Conservation (phyloP, 164 flowering plant genomes). For the Hamamelis virginiana region DNA sequence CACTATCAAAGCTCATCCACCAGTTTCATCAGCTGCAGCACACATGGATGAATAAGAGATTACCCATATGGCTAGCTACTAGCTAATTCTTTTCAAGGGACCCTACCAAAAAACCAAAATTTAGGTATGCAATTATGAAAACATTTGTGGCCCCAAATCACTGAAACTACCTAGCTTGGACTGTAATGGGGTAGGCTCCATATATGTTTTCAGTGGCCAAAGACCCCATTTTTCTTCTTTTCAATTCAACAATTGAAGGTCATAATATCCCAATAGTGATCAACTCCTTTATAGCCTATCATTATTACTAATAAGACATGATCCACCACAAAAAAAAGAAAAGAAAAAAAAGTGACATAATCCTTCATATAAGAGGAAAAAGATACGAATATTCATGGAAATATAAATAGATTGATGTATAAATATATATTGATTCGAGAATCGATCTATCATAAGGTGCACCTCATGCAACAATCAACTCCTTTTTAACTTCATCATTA, state of each 20-base stretch:
- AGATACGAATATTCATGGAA: not conserved
- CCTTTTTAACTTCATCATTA: too few species aligned
- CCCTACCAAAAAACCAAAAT: not conserved
- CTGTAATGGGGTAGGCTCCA: not conserved
- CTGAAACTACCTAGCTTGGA: not conserved
- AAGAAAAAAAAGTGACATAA: not conserved
- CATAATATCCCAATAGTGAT: constrained; percentile 6
- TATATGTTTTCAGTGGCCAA: constrained; percentile 1
- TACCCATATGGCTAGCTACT: not conserved
- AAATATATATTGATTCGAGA: too few species aligned
- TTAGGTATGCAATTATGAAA: not conserved
- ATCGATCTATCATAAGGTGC: too few species aligned
- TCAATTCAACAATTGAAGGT: too few species aligned
- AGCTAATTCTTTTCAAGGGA: not conserved
- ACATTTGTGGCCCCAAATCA: not conserved
- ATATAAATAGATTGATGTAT: too few species aligned
- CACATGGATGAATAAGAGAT: not conserved
- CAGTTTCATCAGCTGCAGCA: not conserved
- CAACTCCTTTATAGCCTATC: not conserved
- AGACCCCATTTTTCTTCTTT: not conserved
- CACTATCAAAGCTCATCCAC: not conserved
- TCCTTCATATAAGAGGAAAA: not conserved
- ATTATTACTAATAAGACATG: not conserved
- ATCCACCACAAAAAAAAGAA: not conserved
- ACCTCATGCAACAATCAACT: too few species aligned